A percentile compares a stretch with the other conserved stretches of the same genome.
phyloP scores from a whole-genome alignment of 805 yeast genomes.

The Nakazawaea siamensis region DNA sequence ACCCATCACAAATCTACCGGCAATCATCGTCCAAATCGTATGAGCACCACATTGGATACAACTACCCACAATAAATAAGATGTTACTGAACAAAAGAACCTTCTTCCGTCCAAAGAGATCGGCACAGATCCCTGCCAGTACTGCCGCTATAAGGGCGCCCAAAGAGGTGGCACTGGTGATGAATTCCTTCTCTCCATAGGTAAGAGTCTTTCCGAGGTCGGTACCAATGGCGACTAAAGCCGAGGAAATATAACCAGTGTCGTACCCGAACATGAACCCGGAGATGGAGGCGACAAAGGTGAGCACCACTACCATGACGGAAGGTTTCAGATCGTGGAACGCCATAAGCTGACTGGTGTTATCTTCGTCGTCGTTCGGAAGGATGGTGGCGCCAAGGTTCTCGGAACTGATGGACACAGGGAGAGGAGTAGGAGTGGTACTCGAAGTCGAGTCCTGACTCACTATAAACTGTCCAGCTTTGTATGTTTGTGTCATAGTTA shows the following conservation, averaged over 20 bases:
- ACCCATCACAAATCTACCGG: slow-evolving; percentile 89
- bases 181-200: slow-evolving; percentile 77
- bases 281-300: slow-evolving; percentile 81
- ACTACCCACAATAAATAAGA: slow-evolving; percentile 79
- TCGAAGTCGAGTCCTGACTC: background rate
- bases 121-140: slow-evolving; percentile 74
- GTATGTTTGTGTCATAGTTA: slow-evolving; percentile 3
- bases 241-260: slow-evolving; percentile 93
- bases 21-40: slow-evolving; percentile 84
- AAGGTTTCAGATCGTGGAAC: slow-evolving; percentile 42
- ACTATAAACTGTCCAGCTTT: slow-evolving; percentile 7
- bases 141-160: slow-evolving; percentile 80
- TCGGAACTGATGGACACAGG: background rate
- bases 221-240: slow-evolving; percentile 82
- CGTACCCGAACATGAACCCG: slow-evolving; percentile 96
- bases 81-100: slow-evolving; percentile 74
- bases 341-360: slow-evolving; percentile 38
- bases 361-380: slow-evolving; percentile 39
- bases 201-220: slow-evolving; percentile 55
- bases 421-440: background rate
- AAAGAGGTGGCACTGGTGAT: slow-evolving; percentile 93
- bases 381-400: slow-evolving; percentile 11
- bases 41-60: slow-evolving; percentile 75
- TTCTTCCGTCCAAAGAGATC: slow-evolving; percentile 82
- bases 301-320: slow-evolving; percentile 56